Evolutionary conservation across 805 yeast genomes (phyloP).

Genomic region (Pichia thaimueangensis): DNA sequence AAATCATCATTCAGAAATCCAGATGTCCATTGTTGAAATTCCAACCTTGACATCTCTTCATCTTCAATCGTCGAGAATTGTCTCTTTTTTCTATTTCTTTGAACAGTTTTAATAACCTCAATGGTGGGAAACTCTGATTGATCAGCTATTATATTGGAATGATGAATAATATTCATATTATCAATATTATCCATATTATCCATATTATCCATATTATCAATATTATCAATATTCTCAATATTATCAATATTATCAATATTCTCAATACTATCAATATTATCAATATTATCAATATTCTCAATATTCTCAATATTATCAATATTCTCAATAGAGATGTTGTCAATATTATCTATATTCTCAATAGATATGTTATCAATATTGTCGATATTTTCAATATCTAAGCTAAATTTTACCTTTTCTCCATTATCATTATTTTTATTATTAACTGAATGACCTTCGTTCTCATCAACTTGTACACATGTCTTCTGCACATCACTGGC

Average conservation of each 20-base stretch:
- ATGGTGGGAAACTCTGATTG: slow-evolving; percentile 20
- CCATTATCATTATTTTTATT: background rate
- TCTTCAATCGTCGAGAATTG: slow-evolving; percentile 28
- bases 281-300: slow-evolving; percentile 1
- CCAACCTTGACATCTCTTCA: slow-evolving; percentile 39
- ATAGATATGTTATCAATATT: background rate
- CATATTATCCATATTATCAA: background rate
- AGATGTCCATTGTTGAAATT: slow-evolving; percentile 49
- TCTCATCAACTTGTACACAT: too few relatives aligned
- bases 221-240: background rate
- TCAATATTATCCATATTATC: background rate
- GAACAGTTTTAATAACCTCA: slow-evolving; percentile 66
- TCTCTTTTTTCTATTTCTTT: slow-evolving; percentile 21
- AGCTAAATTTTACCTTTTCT: too few relatives aligned
- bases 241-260: background rate
- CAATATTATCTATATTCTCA: slow-evolving; percentile 7
- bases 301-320: background rate
- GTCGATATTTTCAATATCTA: background rate
- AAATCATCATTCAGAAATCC: slow-evolving; percentile 42
- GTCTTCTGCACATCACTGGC: too few relatives aligned
- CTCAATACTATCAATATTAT: background rate
- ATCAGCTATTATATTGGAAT: background rate
- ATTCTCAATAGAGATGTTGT: background rate
- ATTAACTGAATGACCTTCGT: background rate
- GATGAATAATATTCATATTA: slow-evolving; percentile 14